Evolutionary conservation across 768 basidiomycete species (phyloP).

Genomic region (Macrocybe gigantea): DNA sequence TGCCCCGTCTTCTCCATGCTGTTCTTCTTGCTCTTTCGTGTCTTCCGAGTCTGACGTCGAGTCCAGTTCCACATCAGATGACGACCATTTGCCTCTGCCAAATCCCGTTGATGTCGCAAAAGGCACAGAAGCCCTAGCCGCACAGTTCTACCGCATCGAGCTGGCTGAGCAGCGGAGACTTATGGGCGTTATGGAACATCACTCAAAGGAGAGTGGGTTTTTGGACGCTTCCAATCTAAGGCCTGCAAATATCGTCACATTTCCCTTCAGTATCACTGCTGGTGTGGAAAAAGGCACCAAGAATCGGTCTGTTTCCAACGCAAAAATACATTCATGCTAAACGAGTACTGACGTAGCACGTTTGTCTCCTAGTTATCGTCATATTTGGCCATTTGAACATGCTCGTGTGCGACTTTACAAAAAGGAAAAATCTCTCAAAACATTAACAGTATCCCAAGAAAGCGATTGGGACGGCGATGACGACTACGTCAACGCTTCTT

Average conservation of each 20-base stretch:
- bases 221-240: conserved; percentile 1
- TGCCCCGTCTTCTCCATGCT: conserved; percentile 11
- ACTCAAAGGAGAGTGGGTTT: conserved; percentile 54
- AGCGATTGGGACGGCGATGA: conserved; percentile 39
- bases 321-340: neutral
- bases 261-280: conserved; percentile 92
- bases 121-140: conserved; percentile 75
- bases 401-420: conserved; percentile 73
- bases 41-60: conserved; percentile 23
- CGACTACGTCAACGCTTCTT: conserved; percentile 95
- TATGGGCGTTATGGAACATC: conserved; percentile 89
- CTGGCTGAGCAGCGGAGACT: conserved; percentile 84
- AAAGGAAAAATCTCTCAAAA: neutral
- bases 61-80: conserved; percentile 3
- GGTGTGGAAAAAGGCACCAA: conserved; percentile 93
- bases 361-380: conserved; percentile 61
- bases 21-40: conserved; percentile 21
- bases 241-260: conserved; percentile 18
- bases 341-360: neutral
- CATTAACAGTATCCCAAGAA: conserved; percentile 7
- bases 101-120: conserved; percentile 45
- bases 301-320: conserved; percentile 57
- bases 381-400: conserved; percentile 98
- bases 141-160: conserved; percentile 93
- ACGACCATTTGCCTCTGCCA: conserved; percentile 2